Evolutionary conservation across 371 early-diverging fungal genomes (phyloP), one percentile per base, ranked within the genome.

Genomic region (Mucor irregularis): DNA sequence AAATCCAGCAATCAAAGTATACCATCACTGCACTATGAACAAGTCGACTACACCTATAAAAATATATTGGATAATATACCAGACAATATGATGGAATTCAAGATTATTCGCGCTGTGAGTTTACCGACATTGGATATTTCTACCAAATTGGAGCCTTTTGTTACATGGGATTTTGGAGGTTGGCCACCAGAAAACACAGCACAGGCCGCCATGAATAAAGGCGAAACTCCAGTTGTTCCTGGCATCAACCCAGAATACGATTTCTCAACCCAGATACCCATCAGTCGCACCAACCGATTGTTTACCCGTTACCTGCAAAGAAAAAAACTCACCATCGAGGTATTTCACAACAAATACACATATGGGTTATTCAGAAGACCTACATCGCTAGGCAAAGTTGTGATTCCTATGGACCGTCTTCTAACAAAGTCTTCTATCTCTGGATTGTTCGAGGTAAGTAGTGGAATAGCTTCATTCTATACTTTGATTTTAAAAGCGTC

Each of bases 141-240:
- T 2, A 58, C 68, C 22, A 78, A 84, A 10, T 56, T 92, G n/a
- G 86, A 87, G 8, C 76, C 83, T 2, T 87, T 75, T 67, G 89
- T 90, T 0, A 53, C 67, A 2, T 92, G 78, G 80, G 90, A 91
- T 64, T 53, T 90, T 16, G 83, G 75, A 9, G 87, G 90, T 21
- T 90, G 90, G 90, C 90, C 90, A 7, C 74, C 80, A 1, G 87
- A 85, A 52, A 81, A 74, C 35, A 72, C 78, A 49, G 64, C 78
- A 7, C 82, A 77, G 25, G 74, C 81, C 35, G 61, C 64, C 4
- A 62, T 66, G 29, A 86, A 83, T 26, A 89, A 88, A 61, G 92
- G 91, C 0, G 84, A 87, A 49, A 89, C 90, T 0, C 66, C 76
- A 1, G 74, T 82, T 11, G 59, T 71, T 26, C 70, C 74, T 47